Base-by-base conservation (phyloP, 2,329 filamentous ascomycete genomes). In the Fusarium sublunatum region DNA sequence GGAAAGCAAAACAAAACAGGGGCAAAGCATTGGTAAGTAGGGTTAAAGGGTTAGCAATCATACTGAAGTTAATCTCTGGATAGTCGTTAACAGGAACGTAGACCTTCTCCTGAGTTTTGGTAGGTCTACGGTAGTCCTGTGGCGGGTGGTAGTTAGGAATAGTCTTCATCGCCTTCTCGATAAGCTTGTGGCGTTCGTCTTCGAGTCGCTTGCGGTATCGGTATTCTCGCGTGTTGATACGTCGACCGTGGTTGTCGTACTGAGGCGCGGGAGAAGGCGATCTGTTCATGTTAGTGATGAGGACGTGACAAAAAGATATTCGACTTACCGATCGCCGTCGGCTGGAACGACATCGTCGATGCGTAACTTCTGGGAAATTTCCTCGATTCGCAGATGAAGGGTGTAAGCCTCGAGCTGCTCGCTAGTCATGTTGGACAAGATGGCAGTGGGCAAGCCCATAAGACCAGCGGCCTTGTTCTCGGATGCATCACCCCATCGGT, bases 21-120 rank as follows among this genome's bases (percentile, higher is more conserved):
- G 72, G 68, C 68, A 73, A 75, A 53, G 55, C 36, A 53, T 69
- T 70, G 81, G 77, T 82, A 79, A 82, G 91, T 89, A 91, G 88
- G 83, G 88, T 91, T 90, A 89, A 68, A 93, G 92, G 93, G 92
- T 97, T 97, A 97, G 93, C 90, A 93, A 95, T 94, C 94, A 94
- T 97, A 99, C 95, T 99, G 92, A 99, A 99, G 90, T 99, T 99
- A 89, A 99, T 98, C 81, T 99, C 95, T 86, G 95, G 95, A 80
- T 99, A 99, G 81, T 99, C 95, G 88, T 99, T 99, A 83, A 99
- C 95, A 78, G 95, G 95, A 79, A 99, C 95, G 79, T 99, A 99
- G 91, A 99, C 96, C 86, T 99, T 99, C 86, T 99, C 95, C 82
- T 99, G 95, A 77, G 95, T 99, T 91, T 99, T 99, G 78, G 94